A percentile compares a stretch with the other conserved stretches of the same genome.
Evolutionary conservation across 176 grass and related monocot genomes (phyloP).

Genomic region (Zoysia japonica): DNA sequence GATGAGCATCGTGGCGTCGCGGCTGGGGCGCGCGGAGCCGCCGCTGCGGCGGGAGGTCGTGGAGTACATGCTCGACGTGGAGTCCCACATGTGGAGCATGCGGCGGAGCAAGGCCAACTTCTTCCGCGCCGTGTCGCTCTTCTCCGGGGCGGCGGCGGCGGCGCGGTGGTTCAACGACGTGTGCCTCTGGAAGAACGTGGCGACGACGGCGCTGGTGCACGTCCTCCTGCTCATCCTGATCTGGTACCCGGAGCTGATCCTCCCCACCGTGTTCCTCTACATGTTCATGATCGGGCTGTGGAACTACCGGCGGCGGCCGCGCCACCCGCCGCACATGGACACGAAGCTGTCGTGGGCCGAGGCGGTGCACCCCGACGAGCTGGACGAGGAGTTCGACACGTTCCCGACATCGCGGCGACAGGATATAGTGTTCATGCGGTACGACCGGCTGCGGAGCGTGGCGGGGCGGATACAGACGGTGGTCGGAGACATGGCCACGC

Average conservation of each 20-base stretch:
- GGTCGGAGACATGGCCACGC: constrained; percentile 86
- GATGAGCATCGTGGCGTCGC: constrained; percentile 65
- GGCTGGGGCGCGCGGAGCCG: constrained; percentile 72
- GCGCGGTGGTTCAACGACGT: constrained; percentile 72
- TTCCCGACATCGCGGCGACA: constrained; percentile 62
- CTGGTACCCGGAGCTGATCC: constrained; percentile 89
- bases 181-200: constrained; percentile 79
- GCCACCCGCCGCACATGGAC: constrained; percentile 91
- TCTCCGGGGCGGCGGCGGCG: constrained; percentile 44
- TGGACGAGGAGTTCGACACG: constrained; percentile 97
- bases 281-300: constrained; percentile 87
- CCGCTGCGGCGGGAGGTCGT: constrained; percentile 82
- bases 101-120: constrained; percentile 96
- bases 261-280: constrained; percentile 92
- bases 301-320: constrained; percentile 65
- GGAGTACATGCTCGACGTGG: constrained; percentile 93
- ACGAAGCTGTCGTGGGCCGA: constrained; percentile 77
- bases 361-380: constrained; percentile 68
- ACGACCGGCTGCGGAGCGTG: constrained; percentile 77
- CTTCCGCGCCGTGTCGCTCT: constrained; percentile 74
- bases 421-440: constrained; percentile 44
- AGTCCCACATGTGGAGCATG: constrained; percentile 99
- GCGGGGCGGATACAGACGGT: constrained; percentile 89
- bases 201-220: constrained; percentile 77
- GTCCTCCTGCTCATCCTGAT: constrained; percentile 74